phyloP scores from a whole-genome alignment of 2,329 filamentous ascomycete species.

The Rosellinia necatrix region DNA sequence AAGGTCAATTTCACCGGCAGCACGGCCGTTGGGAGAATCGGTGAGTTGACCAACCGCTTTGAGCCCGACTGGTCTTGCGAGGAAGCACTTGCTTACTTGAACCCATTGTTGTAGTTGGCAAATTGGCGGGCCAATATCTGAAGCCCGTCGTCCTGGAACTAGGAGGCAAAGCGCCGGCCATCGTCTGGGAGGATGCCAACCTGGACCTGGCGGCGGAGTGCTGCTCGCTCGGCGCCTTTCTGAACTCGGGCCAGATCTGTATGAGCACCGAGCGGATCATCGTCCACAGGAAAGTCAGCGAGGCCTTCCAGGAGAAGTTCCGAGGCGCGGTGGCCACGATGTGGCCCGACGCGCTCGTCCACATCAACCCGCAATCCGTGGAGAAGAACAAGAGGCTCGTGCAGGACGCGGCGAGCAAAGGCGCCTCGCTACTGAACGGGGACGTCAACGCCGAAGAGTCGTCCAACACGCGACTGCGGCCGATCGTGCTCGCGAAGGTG shows the following conservation, averaged over 20 bases:
- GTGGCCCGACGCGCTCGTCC: constrained; percentile 38
- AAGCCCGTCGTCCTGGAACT: constrained; percentile 73
- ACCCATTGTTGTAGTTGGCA: constrained; percentile 48
- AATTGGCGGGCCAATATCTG: constrained; percentile 64
- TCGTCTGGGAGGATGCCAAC: constrained; percentile 71
- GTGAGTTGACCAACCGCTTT: constrained; percentile 16
- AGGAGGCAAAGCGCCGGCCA: constrained; percentile 70
- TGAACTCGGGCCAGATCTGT: constrained; percentile 69
- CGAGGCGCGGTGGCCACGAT: constrained; percentile 34
- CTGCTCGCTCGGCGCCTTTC: constrained; percentile 63
- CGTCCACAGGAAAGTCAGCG: constrained; percentile 60
- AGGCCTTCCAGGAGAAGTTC: constrained; percentile 52
- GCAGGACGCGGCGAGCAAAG: constrained; percentile 59
- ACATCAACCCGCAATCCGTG: constrained; percentile 36
- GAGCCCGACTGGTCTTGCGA: background rate
- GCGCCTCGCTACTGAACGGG: constrained; percentile 62
- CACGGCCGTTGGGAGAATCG: constrained; percentile 66
- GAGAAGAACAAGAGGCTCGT: constrained; percentile 49
- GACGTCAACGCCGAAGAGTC: constrained; percentile 42
- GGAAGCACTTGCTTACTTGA: background rate
- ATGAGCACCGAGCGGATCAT: constrained; percentile 72
- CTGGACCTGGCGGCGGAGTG: constrained; percentile 64
- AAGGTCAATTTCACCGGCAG: constrained; percentile 76
- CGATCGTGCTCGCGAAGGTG: constrained; percentile 64
- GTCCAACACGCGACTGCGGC: constrained; percentile 54